A percentile compares a stretch with the other conserved stretches of the same genome.
Evolutionary conservation across 306 rosid genomes (phyloP).

Genomic region (Ormosia semicastrata): DNA sequence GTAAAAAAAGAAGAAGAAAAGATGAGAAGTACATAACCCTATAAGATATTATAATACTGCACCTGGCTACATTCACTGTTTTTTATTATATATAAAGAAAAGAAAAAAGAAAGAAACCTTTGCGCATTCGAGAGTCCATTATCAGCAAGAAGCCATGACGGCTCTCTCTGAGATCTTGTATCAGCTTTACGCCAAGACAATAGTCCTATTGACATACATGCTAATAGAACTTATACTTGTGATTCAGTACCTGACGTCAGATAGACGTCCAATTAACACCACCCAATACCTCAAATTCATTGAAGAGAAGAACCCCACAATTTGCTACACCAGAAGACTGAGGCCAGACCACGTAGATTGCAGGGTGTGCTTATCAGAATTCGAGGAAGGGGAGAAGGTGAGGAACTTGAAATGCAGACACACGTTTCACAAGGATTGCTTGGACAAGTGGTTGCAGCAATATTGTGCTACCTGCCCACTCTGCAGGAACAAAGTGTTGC

Average conservation of each 20-base stretch:
- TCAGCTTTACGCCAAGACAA: slow-evolving; percentile 51
- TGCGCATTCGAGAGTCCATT: background rate
- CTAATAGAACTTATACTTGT: slow-evolving; percentile 49
- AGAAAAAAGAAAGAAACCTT: background rate
- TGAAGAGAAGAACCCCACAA: slow-evolving; percentile 69
- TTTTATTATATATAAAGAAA: background rate
- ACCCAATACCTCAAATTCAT: slow-evolving; percentile 67
- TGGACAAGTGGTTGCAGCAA: slow-evolving; percentile 79
- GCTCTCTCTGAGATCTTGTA: slow-evolving; percentile 59
- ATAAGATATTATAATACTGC: background rate
- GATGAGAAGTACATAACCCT: background rate
- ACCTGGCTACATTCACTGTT: background rate
- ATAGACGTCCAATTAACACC: slow-evolving; percentile 48
- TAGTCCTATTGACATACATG: slow-evolving; percentile 57
- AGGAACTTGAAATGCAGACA: slow-evolving; percentile 74
- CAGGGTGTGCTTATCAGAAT: slow-evolving; percentile 71
- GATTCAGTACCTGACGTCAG: slow-evolving; percentile 38
- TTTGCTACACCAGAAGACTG: slow-evolving; percentile 25
- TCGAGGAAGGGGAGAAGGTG: slow-evolving; percentile 72
- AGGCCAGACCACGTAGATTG: slow-evolving; percentile 44
- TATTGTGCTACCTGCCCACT: slow-evolving; percentile 86
- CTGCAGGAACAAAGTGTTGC: slow-evolving; percentile 69
- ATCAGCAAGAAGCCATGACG: slow-evolving; percentile 43
- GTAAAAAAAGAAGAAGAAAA: background rate
- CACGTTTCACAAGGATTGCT: slow-evolving; percentile 77